Evolutionary conservation across 2,329 filamentous ascomycete genomes (phyloP).

Genomic region (Microdochium paspali): DNA sequence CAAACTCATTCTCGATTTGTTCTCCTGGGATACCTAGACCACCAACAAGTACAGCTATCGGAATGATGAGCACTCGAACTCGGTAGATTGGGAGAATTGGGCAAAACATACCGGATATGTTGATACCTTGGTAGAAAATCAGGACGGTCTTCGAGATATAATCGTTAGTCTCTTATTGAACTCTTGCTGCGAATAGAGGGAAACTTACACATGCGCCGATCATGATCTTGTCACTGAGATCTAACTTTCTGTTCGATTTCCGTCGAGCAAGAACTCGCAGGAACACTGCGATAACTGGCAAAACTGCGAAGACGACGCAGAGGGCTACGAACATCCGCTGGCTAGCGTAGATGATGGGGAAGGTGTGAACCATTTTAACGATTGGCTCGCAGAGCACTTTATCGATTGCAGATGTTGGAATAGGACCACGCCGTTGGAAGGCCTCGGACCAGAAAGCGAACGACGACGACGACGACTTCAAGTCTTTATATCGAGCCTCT

Average conservation of each 20-base stretch:
- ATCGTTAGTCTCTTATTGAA: neutral
- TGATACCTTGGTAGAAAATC: slow-evolving; percentile 8
- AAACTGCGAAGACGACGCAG: slow-evolving; percentile 10
- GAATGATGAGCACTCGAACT: neutral
- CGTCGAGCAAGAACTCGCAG: slow-evolving; percentile 13
- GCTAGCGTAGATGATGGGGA: slow-evolving; percentile 11
- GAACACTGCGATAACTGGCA: slow-evolving; percentile 9
- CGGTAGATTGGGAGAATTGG: neutral
- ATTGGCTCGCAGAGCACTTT: neutral
- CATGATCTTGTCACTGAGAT: slow-evolving; percentile 14
- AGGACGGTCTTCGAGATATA: slow-evolving; percentile 4
- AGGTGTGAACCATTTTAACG: slow-evolving; percentile 22
- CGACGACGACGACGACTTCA: too few relatives aligned
- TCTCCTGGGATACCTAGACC: slow-evolving; percentile 12
- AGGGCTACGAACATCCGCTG: slow-evolving; percentile 11
- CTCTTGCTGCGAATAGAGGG: neutral
- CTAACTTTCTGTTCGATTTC: slow-evolving; percentile 10
- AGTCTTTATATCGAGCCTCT: too few relatives aligned
- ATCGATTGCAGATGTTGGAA: neutral
- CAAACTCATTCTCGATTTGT: slow-evolving; percentile 10
- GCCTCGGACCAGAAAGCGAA: neutral
- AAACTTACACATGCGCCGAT: slow-evolving; percentile 12
- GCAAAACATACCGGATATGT: slow-evolving; percentile 8
- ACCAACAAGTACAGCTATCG: slow-evolving; percentile 10
- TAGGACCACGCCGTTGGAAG: neutral